Evolutionary conservation across 805 yeast species (phyloP).

Genomic region (Zygoascus bituminiphila): DNA sequence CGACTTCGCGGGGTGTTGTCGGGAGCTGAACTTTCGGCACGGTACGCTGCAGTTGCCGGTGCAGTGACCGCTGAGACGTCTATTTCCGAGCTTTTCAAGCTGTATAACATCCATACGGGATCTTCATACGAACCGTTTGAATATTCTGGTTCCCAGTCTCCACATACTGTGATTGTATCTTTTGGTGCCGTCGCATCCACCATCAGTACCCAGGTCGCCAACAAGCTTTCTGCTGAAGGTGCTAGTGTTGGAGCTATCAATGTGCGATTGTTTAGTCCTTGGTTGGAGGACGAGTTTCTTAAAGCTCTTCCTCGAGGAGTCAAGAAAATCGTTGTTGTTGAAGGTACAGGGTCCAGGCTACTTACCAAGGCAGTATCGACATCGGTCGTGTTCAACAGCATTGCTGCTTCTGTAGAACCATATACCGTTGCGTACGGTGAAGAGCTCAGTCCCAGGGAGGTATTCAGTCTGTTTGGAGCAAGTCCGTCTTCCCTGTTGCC

Average conservation of each 20-base stretch:
- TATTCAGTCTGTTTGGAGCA: constrained; percentile 13
- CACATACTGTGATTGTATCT: constrained; percentile 73
- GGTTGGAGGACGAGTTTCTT: constrained; percentile 54
- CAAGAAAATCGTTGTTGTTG: constrained; percentile 57
- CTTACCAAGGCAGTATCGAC: constrained; percentile 56
- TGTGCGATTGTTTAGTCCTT: constrained; percentile 74
- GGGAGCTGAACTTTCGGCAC: constrained; percentile 26
- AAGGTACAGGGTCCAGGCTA: constrained; percentile 37
- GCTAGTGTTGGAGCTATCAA: constrained; percentile 55
- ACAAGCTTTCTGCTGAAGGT: constrained; percentile 28
- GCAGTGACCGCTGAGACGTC: neutral
- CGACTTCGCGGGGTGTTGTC: constrained; percentile 24
- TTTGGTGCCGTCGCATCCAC: constrained; percentile 65
- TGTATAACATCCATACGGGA: constrained; percentile 48
- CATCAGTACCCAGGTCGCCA: constrained; percentile 41
- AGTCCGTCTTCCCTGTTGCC: constrained; percentile 23
- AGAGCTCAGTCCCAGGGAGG: constrained; percentile 13
- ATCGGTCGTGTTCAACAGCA: constrained; percentile 30
- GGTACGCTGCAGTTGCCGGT: constrained; percentile 7
- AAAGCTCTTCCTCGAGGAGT: constrained; percentile 49
- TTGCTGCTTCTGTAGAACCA: constrained; percentile 21
- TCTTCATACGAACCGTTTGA: constrained; percentile 54
- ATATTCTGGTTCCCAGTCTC: constrained; percentile 53
- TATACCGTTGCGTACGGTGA: constrained; percentile 26
- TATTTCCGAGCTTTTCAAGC: constrained; percentile 15